Percentiles rank a stretch among this genome's conserved stretches.
These are phyloP conservation scores for Cicer chorassanicum DNA, from an alignment of 306 rosid genomes.

Conservation along the genomic window DNA sequence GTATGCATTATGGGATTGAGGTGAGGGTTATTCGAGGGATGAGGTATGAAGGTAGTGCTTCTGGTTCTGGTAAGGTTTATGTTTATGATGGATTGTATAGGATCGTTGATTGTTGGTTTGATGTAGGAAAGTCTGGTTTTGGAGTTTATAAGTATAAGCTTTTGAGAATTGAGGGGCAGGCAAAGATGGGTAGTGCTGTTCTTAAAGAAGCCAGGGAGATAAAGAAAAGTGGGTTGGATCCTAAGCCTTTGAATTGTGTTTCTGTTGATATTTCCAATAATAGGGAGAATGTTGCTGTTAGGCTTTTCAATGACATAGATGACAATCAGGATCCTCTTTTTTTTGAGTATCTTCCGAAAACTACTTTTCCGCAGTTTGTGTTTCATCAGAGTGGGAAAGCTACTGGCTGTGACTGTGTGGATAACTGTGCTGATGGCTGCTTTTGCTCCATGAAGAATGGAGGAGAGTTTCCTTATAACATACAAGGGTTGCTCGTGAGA, in stretches of 20 bases:
- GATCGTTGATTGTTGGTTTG: constrained; percentile 81
- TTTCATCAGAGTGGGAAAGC: constrained; percentile 69
- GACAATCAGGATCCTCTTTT: constrained; percentile 66
- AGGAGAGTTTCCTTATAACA: constrained; percentile 72
- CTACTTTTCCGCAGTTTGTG: constrained; percentile 77
- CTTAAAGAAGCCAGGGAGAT: constrained; percentile 66
- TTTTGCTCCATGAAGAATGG: constrained; percentile 85
- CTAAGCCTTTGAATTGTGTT: constrained; percentile 60
- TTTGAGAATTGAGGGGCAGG: constrained; percentile 75
- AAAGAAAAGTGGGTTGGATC: constrained; percentile 47
- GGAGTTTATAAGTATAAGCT: constrained; percentile 92
- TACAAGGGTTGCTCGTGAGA: constrained; percentile 68
- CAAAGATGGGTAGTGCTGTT: constrained; percentile 79
- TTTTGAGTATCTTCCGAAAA: constrained; percentile 65
- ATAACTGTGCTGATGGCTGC: constrained; percentile 64
- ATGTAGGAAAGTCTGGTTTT: constrained; percentile 92
- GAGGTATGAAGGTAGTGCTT: constrained; percentile 55
- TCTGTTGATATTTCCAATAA: constrained; percentile 69
- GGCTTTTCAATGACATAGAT: constrained; percentile 85
- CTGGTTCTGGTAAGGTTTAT: constrained; percentile 69
- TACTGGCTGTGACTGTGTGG: constrained; percentile 77
- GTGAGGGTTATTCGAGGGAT: constrained; percentile 91
- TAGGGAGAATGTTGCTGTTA: constrained; percentile 65
- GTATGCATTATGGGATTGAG: constrained; percentile 86
- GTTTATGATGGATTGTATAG: constrained; percentile 90